phyloP scores from a whole-genome alignment of 768 basidiomycete species.

The Macrolepiota dolichaula region DNA sequence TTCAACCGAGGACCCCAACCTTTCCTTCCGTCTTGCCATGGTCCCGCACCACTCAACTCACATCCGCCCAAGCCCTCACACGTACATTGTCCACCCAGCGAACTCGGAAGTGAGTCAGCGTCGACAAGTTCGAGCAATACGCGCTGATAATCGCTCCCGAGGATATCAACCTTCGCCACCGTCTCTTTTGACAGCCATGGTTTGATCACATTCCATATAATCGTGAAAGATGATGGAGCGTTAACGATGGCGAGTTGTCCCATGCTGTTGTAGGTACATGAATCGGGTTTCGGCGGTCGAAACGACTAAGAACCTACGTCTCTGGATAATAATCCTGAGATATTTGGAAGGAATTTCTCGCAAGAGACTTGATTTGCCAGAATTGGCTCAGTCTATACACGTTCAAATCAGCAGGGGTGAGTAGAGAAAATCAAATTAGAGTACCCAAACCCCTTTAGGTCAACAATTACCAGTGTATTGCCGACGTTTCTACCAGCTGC shows the following conservation, averaged over 20 bases:
- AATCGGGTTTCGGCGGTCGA: constrained; percentile 1
- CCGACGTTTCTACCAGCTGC: constrained; percentile 48
- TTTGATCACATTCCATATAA: constrained; percentile 67
- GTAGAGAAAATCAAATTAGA: constrained; percentile 13
- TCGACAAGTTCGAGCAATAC: constrained; percentile 58
- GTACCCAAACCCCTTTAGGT: constrained; percentile 69
- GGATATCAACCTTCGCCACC: constrained; percentile 59
- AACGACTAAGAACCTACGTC: constrained; percentile 37
- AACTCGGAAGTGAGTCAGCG: constrained; percentile 57
- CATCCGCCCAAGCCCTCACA: constrained; percentile 59
- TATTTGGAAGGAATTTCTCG: constrained; percentile 61
- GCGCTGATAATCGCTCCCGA: constrained; percentile 57
- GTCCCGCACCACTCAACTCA: constrained; percentile 59
- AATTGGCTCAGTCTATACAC: constrained; percentile 55
- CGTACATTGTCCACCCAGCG: constrained; percentile 63
- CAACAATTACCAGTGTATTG: constrained; percentile 61
- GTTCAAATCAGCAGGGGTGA: neutral
- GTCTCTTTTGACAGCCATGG: constrained; percentile 77
- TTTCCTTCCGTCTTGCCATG: constrained; percentile 62
- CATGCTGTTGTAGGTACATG: constrained; percentile 43
- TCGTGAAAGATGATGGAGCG: constrained; percentile 68
- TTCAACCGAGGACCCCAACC: constrained; percentile 43
- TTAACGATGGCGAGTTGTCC: constrained; percentile 70
- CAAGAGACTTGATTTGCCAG: constrained; percentile 73
- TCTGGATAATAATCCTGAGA: constrained; percentile 81